Evolutionary conservation across 306 rosid species (phyloP), one percentile per base, ranked within the genome.

Genomic region (Quillaja saponaria): DNA sequence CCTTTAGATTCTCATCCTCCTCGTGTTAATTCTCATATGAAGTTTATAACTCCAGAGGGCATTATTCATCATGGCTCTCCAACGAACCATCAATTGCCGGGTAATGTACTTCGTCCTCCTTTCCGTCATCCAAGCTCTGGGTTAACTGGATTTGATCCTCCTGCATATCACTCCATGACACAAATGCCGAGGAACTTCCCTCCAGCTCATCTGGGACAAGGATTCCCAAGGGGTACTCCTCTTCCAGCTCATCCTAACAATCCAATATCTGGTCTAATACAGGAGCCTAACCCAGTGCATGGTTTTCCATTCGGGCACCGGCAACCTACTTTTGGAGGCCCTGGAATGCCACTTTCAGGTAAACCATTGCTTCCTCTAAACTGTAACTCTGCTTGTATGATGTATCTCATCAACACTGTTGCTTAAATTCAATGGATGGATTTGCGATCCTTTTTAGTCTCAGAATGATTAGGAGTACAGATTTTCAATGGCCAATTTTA

Each of bases 71-170:
- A 72, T 0, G 87, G 72, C 70, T 70, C 87, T 34, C 82, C 77
- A 0, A 74, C 81, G 61, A 86, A 78, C 68, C 95, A 69, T 61
- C 96, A 87, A 67, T 80, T 83, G 78, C 78, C 84, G 0, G 77
- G 81, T 64, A 83, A 87, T 74, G 80, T 83, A 80, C 80, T 72
- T 50, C 90, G 76, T 21, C 97, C 96, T 81, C 86, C 91, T 34
- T 85, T 85, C 71, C 87, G 73, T 71, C 97, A 84, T 58, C 64
- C 82, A 1, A 69, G 73, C 63, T 15, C 64, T 44, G 90, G 80
- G 52, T 58, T 55, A 44, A 20, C 87, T 55, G 95, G 94, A 63
- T 78, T 82, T 61, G 95, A 85, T 74, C 71, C 82, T 62, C 82
- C 84, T 10, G 69, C 76, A 60, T 91, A 80, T 64, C 92, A 81